Conservation (phyloP, 495 filamentous ascomycete species). For the Aspergillus olivimuriae region DNA sequence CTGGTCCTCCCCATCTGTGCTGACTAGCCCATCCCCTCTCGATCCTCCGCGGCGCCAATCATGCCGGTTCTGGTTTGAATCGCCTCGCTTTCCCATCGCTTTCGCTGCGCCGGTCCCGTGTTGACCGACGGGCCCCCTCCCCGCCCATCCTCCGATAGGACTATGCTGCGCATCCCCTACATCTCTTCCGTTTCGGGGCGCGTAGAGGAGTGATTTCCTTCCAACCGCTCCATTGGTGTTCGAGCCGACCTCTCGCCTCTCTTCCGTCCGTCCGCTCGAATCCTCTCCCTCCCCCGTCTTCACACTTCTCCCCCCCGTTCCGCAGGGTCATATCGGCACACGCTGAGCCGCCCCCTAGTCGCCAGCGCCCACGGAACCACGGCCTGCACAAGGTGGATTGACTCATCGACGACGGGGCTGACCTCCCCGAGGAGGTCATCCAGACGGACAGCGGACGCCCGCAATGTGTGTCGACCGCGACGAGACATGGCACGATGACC, state of each 20-base stretch:
- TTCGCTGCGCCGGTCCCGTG: conserved; percentile 4
- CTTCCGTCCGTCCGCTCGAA: neutral
- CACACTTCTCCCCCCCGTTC: neutral
- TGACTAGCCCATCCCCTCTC: neutral
- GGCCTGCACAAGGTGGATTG: conserved; percentile 37
- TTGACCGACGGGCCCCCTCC: conserved; percentile 6
- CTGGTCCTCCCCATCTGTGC: neutral
- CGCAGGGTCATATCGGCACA: conserved; percentile 4
- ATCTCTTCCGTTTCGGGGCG: conserved; percentile 9
- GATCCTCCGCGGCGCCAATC: conserved; percentile 2
- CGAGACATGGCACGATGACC: conserved; percentile 16
- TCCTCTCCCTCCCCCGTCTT: neutral
- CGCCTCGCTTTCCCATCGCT: conserved; percentile 9
- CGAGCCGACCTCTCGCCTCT: conserved; percentile 1
- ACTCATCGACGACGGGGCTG: conserved; percentile 35
- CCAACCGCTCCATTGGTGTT: neutral
- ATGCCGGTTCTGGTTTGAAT: neutral
- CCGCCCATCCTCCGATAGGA: conserved; percentile 13
- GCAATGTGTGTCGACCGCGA: conserved; percentile 27
- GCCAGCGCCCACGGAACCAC: neutral
- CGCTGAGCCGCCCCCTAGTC: too few species aligned
- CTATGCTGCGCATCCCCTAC: conserved; percentile 18
- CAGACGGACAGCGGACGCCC: conserved; percentile 23
- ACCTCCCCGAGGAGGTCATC: conserved; percentile 46
- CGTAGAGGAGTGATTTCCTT: conserved; percentile 10